These are phyloP conservation scores for Cystobasidium ongulense DNA, from an alignment of 768 basidiomycete species.

Conservation along the genomic window DNA sequence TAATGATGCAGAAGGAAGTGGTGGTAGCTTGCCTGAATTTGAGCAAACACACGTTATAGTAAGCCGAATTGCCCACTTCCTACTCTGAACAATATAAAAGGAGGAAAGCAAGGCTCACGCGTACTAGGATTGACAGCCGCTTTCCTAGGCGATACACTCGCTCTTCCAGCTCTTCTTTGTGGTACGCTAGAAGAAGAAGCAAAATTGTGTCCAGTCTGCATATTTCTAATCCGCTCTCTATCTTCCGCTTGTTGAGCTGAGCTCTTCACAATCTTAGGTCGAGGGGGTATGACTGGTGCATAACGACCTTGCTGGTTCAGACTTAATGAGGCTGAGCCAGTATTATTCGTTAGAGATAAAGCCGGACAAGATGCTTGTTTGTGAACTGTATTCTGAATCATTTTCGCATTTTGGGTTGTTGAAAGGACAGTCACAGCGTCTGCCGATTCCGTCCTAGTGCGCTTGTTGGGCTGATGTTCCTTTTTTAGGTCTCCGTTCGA, in stretches of 20 bases:
- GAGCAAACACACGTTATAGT: neutral
- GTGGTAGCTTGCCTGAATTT: neutral
- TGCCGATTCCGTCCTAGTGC: neutral
- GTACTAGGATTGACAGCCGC: neutral
- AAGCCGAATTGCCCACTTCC: too few relatives aligned
- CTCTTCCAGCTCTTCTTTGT: neutral
- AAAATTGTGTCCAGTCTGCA: neutral
- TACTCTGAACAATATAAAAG: too few relatives aligned
- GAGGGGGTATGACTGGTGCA: slow-evolving; percentile 4
- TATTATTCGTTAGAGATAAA: neutral
- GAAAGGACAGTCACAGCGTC: neutral
- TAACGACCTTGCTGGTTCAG: slow-evolving; percentile 3
- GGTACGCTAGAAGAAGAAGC: neutral
- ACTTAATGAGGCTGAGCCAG: neutral
- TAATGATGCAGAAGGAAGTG: neutral
- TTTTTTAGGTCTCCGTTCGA: neutral
- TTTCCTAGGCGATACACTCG: neutral
- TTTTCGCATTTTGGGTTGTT: neutral
- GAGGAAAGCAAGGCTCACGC: neutral
- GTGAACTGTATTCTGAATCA: neutral
- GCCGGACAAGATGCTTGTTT: neutral
- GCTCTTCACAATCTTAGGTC: neutral
- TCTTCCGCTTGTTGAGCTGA: slow-evolving; percentile 8
- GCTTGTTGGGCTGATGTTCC: neutral
- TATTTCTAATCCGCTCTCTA: neutral